Conservation (phyloP, 306 rosid genomes). For the Neltuma alba region DNA sequence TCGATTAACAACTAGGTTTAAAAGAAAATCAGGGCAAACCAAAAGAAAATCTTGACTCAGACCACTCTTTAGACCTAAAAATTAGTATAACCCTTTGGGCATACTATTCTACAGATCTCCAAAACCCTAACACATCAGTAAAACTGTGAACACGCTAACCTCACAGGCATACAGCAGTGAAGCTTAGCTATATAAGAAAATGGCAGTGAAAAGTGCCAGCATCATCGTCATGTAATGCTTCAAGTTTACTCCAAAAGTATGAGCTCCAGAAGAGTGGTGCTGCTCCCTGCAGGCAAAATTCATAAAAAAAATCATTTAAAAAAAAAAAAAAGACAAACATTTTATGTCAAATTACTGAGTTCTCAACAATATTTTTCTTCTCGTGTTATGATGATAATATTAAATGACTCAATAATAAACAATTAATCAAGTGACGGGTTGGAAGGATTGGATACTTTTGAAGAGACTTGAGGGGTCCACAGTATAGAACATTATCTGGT, state of each 20-base stretch:
- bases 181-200: constrained; percentile 42
- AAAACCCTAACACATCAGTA: not conserved
- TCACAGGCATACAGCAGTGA: not conserved
- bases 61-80: not conserved
- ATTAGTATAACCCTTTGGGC: not conserved
- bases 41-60: not conserved
- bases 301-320: not conserved
- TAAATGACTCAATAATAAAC: not conserved
- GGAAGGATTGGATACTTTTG: constrained; percentile 52
- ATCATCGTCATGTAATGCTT: constrained; percentile 41
- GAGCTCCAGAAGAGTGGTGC: constrained; percentile 39
- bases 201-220: constrained; percentile 46
- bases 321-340: not conserved
- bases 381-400: not conserved
- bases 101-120: not conserved
- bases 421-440: not conserved
- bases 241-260: constrained; percentile 20
- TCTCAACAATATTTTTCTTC: not conserved
- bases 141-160: not conserved
- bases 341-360: not conserved
- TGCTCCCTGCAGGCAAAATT: constrained; percentile 44
- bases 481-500: constrained; percentile 73
- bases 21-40: constrained; percentile 32
- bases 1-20: constrained; percentile 23
- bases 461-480: constrained; percentile 59